Percentiles rank a stretch among this genome's conserved stretches.
These are phyloP conservation scores for Tylopilus subfusipes DNA, from an alignment of 768 basidiomycete genomes.

Conservation along the genomic window DNA sequence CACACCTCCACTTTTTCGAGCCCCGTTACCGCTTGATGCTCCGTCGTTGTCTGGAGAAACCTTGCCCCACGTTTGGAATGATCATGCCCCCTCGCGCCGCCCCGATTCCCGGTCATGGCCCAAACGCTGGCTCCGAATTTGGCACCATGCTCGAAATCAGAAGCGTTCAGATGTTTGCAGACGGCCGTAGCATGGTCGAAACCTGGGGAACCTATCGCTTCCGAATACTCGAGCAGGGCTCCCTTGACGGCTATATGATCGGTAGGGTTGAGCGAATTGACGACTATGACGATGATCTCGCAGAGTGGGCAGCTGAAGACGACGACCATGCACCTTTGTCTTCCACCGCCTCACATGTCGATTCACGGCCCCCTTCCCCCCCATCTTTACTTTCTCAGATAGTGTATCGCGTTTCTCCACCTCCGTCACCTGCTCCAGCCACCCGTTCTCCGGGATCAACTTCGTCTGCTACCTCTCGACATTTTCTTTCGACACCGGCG, in stretches of 20 bases:
- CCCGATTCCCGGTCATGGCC: slow-evolving; percentile 19
- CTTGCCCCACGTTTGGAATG: slow-evolving; percentile 87
- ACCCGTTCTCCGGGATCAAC: slow-evolving; percentile 3
- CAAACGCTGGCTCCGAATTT: slow-evolving; percentile 45
- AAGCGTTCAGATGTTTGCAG: slow-evolving; percentile 80
- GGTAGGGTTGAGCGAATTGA: slow-evolving; percentile 66
- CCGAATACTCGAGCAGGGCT: slow-evolving; percentile 78
- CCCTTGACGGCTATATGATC: slow-evolving; percentile 87
- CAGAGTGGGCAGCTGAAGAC: slow-evolving; percentile 23
- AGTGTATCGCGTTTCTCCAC: slow-evolving; percentile 8
- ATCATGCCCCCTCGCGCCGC: slow-evolving; percentile 62
- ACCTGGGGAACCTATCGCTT: slow-evolving; percentile 72
- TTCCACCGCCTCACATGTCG: slow-evolving; percentile 3
- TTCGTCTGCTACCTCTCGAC: slow-evolving; percentile 1
- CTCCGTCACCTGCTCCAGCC: background rate
- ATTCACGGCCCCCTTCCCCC: slow-evolving; percentile 7
- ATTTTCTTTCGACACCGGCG: slow-evolving; percentile 19
- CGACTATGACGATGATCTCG: slow-evolving; percentile 35
- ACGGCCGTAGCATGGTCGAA: slow-evolving; percentile 87
- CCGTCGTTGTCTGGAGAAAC: slow-evolving; percentile 82
- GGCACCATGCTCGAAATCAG: slow-evolving; percentile 93
- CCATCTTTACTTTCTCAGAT: slow-evolving; percentile 16
- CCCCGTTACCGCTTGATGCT: slow-evolving; percentile 96
- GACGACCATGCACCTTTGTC: slow-evolving; percentile 10
- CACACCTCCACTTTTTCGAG: slow-evolving; percentile 89